Percentiles rank a stretch among this genome's conserved stretches.
These are phyloP conservation scores for Fusarium albidum DNA, from an alignment of 2,329 filamentous ascomycete genomes.

Conservation along the genomic window DNA sequence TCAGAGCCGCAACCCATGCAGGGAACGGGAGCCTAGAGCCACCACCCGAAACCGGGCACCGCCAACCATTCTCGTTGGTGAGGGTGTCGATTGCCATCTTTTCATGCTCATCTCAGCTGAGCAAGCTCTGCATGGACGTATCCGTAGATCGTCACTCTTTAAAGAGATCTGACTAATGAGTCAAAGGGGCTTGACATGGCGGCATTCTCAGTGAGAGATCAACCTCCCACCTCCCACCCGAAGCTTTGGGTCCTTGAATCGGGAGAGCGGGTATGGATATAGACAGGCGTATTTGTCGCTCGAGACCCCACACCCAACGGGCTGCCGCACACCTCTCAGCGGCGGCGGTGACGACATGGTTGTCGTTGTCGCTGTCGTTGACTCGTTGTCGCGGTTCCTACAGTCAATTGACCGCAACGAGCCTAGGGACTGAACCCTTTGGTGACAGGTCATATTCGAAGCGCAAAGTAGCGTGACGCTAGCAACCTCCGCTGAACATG, in stretches of 20 bases:
- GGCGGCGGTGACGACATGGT: constrained; percentile 4
- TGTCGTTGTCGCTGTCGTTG: background rate
- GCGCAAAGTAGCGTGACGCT: background rate
- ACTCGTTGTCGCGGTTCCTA: constrained; percentile 11
- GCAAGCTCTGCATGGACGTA: constrained; percentile 9
- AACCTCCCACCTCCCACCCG: no score
- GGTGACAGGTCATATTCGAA: constrained; percentile 23
- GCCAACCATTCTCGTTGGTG: constrained; percentile 22
- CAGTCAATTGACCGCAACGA: constrained; percentile 6
- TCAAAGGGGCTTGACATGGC: background rate
- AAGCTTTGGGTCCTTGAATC: background rate
- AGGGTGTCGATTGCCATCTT: constrained; percentile 5
- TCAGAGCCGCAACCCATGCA: constrained; percentile 28
- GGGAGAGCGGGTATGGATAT: background rate
- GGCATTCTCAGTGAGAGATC: background rate
- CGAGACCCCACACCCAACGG: constrained; percentile 10
- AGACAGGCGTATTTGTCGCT: background rate
- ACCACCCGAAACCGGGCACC: background rate
- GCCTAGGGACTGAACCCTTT: constrained; percentile 1
- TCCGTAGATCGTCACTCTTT: constrained; percentile 16
- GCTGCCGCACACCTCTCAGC: constrained; percentile 1
- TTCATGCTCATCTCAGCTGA: constrained; percentile 22
- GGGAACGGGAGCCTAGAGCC: constrained; percentile 11
- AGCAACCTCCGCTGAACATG: constrained; percentile 7
- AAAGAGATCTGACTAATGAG: constrained; percentile 1